Conservation (phyloP, 768 basidiomycete species). For the Trametopsis cervina region DNA sequence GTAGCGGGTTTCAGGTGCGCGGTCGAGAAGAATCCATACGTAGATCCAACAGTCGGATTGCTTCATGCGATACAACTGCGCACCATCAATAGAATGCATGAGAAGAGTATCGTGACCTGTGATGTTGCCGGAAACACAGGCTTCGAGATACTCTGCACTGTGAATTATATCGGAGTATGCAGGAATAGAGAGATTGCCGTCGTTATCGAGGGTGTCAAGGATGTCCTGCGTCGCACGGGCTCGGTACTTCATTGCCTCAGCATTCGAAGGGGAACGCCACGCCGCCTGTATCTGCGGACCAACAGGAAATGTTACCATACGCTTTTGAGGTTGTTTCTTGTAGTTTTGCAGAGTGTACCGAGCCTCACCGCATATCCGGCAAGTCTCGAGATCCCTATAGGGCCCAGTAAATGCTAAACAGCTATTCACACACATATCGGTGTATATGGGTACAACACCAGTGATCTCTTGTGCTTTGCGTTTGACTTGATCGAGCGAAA, state of each 20-base stretch:
- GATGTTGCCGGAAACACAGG: conserved; percentile 12
- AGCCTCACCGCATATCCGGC: conserved; percentile 12
- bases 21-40: conserved; percentile 24
- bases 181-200: neutral
- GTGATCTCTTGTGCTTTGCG: conserved; percentile 6
- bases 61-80: conserved; percentile 24
- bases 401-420: conserved; percentile 14
- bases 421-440: conserved; percentile 13
- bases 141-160: conserved; percentile 13
- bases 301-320: conserved; percentile 17
- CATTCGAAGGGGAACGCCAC: conserved; percentile 10
- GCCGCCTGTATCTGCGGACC: conserved; percentile 16
- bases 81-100: conserved; percentile 14
- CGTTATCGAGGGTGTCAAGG: neutral
- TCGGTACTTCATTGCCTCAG: conserved; percentile 12
- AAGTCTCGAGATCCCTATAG: conserved; percentile 7
- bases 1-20: conserved; percentile 21
- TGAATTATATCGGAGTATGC: conserved; percentile 9
- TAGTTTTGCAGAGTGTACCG: conserved; percentile 9
- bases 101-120: conserved; percentile 8
- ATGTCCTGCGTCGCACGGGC: conserved; percentile 1
- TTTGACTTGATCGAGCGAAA: conserved; percentile 12
- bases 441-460: conserved; percentile 5
- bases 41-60: conserved; percentile 29
- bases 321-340: conserved; percentile 6